Conservation (phyloP, 2,329 filamentous ascomycete species). For the Cladosporium sp. region DNA sequence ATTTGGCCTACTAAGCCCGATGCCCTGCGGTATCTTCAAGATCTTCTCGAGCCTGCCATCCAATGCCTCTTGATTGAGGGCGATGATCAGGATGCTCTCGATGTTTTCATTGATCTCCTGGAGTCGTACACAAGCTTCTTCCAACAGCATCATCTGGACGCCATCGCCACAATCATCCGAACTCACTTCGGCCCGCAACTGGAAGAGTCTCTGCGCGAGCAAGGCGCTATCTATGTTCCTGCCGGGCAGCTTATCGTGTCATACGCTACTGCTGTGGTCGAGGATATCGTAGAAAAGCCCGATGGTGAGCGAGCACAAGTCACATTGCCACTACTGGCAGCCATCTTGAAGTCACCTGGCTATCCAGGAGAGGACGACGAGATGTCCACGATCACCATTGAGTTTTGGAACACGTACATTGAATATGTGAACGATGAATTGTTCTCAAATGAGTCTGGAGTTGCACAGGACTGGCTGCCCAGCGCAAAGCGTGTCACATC, state of each 20-base stretch:
- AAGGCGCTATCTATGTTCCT: slow-evolving; percentile 58
- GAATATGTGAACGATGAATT: slow-evolving; percentile 64
- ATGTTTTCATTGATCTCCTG: slow-evolving; percentile 66
- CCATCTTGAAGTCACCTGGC: slow-evolving; percentile 66
- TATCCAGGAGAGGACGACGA: slow-evolving; percentile 72
- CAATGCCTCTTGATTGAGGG: slow-evolving; percentile 61
- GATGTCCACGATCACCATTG: slow-evolving; percentile 71
- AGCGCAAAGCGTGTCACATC: slow-evolving; percentile 62
- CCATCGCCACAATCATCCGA: slow-evolving; percentile 62
- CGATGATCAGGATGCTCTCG: slow-evolving; percentile 62
- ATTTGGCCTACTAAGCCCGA: slow-evolving; percentile 60
- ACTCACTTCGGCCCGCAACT: slow-evolving; percentile 57
- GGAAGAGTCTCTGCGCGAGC: slow-evolving; percentile 43
- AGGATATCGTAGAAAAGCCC: slow-evolving; percentile 58
- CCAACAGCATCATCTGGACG: slow-evolving; percentile 58
- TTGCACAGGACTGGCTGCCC: slow-evolving; percentile 58
- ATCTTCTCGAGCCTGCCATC: slow-evolving; percentile 62
- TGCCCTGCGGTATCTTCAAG: slow-evolving; percentile 61
- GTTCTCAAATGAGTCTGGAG: slow-evolving; percentile 52
- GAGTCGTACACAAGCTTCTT: slow-evolving; percentile 67
- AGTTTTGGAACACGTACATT: slow-evolving; percentile 79
- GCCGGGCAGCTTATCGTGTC: slow-evolving; percentile 69
- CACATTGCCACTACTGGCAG: slow-evolving; percentile 31
- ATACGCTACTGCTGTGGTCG: slow-evolving; percentile 67
- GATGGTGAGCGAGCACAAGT: slow-evolving; percentile 51